A percentile compares a stretch with the other conserved stretches of the same genome.
Evolutionary conservation across 78 protist species (phyloP).

Genomic region (Monocercomonoides exilis): DNA sequence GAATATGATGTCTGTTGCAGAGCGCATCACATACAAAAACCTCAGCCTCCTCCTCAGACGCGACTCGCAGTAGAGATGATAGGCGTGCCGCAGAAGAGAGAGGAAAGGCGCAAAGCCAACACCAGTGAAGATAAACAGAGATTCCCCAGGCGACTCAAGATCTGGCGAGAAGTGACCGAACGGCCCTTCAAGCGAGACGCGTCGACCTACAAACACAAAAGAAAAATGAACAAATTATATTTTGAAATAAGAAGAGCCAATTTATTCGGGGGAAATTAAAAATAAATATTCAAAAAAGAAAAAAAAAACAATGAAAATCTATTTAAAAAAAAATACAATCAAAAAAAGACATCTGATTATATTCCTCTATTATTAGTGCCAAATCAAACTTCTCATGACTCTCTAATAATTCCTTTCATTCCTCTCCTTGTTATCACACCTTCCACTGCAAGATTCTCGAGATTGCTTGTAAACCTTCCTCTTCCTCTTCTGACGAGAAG

Average conservation of each 20-base stretch:
- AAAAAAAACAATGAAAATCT: too few species aligned
- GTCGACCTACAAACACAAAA: too few species aligned
- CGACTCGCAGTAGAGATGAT: neutral
- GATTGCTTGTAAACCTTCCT: neutral
- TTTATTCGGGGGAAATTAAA: too few species aligned
- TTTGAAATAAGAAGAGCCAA: too few species aligned
- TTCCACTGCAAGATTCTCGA: neutral
- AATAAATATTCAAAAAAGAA: too few species aligned
- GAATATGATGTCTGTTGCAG: neutral
- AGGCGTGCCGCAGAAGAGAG: neutral
- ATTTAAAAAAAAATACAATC: too few species aligned
- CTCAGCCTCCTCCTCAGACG: neutral
- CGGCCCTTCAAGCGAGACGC: neutral
- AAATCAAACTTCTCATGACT: too few species aligned
- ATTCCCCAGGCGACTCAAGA: neutral
- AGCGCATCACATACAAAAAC: neutral
- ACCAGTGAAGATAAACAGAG: neutral
- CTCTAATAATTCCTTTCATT: too few species aligned
- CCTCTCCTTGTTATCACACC: too few species aligned
- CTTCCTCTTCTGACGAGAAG: neutral
- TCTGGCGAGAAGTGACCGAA: neutral
- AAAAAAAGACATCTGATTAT: too few species aligned
- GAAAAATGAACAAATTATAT: too few species aligned
- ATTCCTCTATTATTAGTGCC: too few species aligned
- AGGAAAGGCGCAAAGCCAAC: neutral